Evolutionary conservation across 805 yeast genomes (phyloP), one percentile per base, ranked within the genome.

Genomic region (Ogataea thermomethanolica): DNA sequence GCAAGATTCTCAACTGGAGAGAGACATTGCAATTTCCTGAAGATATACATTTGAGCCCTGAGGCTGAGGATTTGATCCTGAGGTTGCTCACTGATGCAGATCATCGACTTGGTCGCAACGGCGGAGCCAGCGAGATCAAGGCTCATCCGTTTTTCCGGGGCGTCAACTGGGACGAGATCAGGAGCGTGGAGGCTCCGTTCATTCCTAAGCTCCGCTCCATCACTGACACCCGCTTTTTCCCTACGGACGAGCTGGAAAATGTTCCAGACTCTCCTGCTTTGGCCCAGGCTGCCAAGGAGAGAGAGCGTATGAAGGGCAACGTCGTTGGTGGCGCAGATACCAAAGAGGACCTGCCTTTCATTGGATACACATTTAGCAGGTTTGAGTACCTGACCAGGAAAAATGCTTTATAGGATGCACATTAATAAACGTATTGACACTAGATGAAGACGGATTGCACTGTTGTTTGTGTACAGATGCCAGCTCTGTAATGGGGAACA

Each of bases 221-320:
- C 45, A 91, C 98, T 5, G 99, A 93, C 62, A 93, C 99, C 0
- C 74, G 97, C 53, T 91, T 91, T 70, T 93, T 93, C 88, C 98
- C 99, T 29, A 88, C 95, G 2, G 98, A 91, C 61, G 99, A 91
- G 59, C 71, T 91, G 55, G 96, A 91, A 62, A 87, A 86, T 55
- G 89, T 91, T 37, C 96, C 98, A 2, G 97, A 90, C 55, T 79
- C 87, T 33, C 95, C 96, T 9, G 82, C 81, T 4, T 68, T 76
- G 58, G 72, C 75, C 58, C 73, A 70, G 58, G 88, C 89, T 23
- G 82, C 81, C 52, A 74, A 75, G 53, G 83, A 76, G 58, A 71
- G 81, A 49, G 84, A 78, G 44, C 71, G 66, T 41, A 65, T 73
- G 60, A 65, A 64, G 54, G 62, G 64, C 32, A 70, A 69, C 54